phyloP scores from a whole-genome alignment of 2,329 filamentous ascomycete species.

The Talaromyces islandicus region DNA sequence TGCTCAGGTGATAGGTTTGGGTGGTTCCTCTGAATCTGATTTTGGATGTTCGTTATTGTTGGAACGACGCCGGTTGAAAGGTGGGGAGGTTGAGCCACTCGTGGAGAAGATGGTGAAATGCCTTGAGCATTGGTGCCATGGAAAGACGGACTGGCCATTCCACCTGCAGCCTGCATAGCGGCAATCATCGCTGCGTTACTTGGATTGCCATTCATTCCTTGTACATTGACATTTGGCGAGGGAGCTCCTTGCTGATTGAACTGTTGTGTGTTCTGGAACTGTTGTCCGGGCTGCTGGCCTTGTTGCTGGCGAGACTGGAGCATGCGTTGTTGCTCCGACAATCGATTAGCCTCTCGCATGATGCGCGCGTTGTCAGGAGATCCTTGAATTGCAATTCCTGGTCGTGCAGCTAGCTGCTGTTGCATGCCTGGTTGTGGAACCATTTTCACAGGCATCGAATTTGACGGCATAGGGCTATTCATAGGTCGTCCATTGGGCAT shows the following conservation, averaged over 20 bases:
- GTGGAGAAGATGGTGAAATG: constrained; percentile 41
- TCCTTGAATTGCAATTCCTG: constrained; percentile 50
- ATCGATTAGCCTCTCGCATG: constrained; percentile 41
- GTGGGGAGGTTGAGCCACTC: constrained; percentile 43
- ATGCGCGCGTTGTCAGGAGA: constrained; percentile 44
- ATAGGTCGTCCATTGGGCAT: constrained; percentile 36
- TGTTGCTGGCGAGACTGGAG: constrained; percentile 48
- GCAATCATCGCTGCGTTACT: constrained; percentile 37
- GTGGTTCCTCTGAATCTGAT: constrained; percentile 46
- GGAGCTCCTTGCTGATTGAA: constrained; percentile 42
- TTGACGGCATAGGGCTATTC: constrained; percentile 46
- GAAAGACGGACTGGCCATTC: constrained; percentile 40
- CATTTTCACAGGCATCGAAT: constrained; percentile 55
- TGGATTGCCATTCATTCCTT: constrained; percentile 8
- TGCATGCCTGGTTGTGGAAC: constrained; percentile 55
- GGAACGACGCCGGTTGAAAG: constrained; percentile 51
- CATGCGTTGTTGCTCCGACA: constrained; percentile 53
- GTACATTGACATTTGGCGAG: constrained; percentile 41
- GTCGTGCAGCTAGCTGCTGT: constrained; percentile 28
- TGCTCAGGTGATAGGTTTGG: constrained; percentile 50
- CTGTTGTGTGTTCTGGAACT: constrained; percentile 35
- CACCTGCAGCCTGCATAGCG: constrained; percentile 37
- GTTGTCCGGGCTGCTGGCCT: constrained; percentile 32
- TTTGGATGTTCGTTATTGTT: constrained; percentile 49
- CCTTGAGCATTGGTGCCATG: constrained; percentile 33